Conservation (phyloP, 192 early-diverging fungal species). For the Rhizophlyctis rosea region DNA sequence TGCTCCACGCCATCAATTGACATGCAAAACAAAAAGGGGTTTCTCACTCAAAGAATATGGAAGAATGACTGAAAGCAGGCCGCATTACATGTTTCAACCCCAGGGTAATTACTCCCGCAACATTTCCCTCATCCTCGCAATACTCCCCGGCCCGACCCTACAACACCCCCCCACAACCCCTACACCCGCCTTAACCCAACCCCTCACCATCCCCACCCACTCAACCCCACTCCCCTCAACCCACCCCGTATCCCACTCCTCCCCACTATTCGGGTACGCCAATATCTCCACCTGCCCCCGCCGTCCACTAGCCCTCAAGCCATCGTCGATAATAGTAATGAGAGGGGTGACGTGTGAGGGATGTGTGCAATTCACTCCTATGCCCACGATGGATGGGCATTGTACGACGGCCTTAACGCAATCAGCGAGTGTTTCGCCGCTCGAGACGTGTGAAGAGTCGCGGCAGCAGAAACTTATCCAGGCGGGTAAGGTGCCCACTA, state of each 20-base stretch:
- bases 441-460: conserved; percentile 26
- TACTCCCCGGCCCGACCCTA: neutral
- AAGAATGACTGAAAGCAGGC: too few species aligned
- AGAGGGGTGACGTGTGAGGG: conserved; percentile 32
- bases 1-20: too few species aligned
- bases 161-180: neutral
- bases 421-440: conserved; percentile 49
- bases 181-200: neutral
- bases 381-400: conserved; percentile 35
- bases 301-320: conserved; percentile 1
- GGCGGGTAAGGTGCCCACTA: conserved; percentile 27
- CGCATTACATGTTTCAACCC: too few species aligned
- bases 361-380: conserved; percentile 68
- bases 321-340: conserved; percentile 1
- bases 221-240: neutral
- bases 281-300: neutral
- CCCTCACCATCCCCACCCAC: neutral
- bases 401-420: conserved; percentile 33
- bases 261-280: neutral
- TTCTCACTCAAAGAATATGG: too few species aligned
- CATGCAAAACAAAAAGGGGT: too few species aligned
- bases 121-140: too few species aligned
- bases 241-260: neutral
- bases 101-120: too few species aligned
- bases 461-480: conserved; percentile 62